Percentiles rank a stretch among this genome's conserved stretches.
These are phyloP conservation scores for Flaveria brownii DNA, from an alignment of 129 eudicot genomes.

Conservation along the genomic window DNA sequence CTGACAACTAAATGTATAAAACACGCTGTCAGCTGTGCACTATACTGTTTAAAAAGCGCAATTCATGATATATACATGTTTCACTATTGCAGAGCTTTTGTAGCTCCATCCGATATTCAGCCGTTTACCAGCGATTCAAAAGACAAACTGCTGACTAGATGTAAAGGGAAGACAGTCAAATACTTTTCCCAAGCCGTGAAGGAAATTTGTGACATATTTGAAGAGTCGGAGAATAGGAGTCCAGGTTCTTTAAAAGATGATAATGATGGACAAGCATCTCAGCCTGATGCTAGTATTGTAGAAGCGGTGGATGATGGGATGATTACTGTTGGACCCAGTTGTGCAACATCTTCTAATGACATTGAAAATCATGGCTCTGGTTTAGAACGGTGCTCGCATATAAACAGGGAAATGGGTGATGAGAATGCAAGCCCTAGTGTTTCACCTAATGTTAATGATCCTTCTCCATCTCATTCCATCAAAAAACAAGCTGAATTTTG, in stretches of 20 bases:
- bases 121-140: constrained; percentile 66
- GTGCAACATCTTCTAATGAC: constrained; percentile 37
- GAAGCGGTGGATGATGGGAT: constrained; percentile 46
- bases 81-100: constrained; percentile 71
- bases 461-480: constrained; percentile 27
- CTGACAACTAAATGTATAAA: neutral
- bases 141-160: constrained; percentile 51
- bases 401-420: constrained; percentile 37
- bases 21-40: neutral
- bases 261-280: constrained; percentile 39
- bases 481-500: constrained; percentile 33
- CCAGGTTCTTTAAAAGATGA: constrained; percentile 46
- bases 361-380: constrained; percentile 39
- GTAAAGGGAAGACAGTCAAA: constrained; percentile 66
- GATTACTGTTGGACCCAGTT: constrained; percentile 36
- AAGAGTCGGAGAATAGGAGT: constrained; percentile 42
- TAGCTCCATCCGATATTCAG: constrained; percentile 76
- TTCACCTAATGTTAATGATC: constrained; percentile 32
- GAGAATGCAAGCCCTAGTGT: constrained; percentile 38
- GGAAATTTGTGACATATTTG: constrained; percentile 71
- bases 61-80: constrained; percentile 11
- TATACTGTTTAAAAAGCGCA: neutral
- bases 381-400: constrained; percentile 52
- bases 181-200: constrained; percentile 71
- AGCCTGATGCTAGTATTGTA: constrained; percentile 42